Conservation (phyloP, 768 basidiomycete genomes). For the Termitomyces titanicus region DNA sequence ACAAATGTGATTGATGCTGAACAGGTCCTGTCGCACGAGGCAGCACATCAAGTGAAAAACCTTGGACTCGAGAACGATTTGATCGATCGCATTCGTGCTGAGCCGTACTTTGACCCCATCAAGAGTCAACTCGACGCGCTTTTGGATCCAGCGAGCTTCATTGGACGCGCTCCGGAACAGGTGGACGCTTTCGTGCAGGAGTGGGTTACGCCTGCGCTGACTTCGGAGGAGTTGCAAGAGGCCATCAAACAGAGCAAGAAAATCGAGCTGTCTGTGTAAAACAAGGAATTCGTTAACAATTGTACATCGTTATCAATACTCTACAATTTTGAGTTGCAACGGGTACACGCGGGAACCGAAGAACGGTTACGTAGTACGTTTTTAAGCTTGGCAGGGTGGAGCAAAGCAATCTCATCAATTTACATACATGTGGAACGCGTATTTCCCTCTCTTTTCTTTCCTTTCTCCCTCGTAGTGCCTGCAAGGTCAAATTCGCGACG, state of each 20-base stretch:
- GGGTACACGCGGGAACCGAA: background rate
- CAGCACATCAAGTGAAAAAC: constrained; percentile 90
- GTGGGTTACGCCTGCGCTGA: constrained; percentile 84
- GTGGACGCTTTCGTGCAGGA: constrained; percentile 85
- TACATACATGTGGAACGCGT: too few species aligned
- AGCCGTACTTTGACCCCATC: constrained; percentile 90
- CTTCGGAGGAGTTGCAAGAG: constrained; percentile 48
- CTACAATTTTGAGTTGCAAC: background rate
- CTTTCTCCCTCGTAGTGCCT: background rate
- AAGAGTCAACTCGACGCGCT: constrained; percentile 72
- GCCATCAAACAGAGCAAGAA: constrained; percentile 48
- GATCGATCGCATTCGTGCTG: constrained; percentile 77
- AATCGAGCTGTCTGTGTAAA: constrained; percentile 63
- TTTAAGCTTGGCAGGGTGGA: background rate
- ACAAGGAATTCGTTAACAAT: background rate
- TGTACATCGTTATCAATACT: background rate
- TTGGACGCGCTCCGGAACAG: constrained; percentile 94
- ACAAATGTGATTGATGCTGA: background rate
- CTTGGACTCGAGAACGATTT: constrained; percentile 95
- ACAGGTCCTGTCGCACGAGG: constrained; percentile 91
- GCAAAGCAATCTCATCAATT: background rate
- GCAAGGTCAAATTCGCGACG: background rate
- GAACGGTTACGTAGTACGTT: too few species aligned
- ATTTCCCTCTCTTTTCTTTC: background rate
- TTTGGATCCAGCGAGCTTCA: constrained; percentile 84